A percentile compares a stretch with the other conserved stretches of the same genome.
phyloP scores from a whole-genome alignment of 495 filamentous ascomycete species.

The Lophium mytilinum region DNA sequence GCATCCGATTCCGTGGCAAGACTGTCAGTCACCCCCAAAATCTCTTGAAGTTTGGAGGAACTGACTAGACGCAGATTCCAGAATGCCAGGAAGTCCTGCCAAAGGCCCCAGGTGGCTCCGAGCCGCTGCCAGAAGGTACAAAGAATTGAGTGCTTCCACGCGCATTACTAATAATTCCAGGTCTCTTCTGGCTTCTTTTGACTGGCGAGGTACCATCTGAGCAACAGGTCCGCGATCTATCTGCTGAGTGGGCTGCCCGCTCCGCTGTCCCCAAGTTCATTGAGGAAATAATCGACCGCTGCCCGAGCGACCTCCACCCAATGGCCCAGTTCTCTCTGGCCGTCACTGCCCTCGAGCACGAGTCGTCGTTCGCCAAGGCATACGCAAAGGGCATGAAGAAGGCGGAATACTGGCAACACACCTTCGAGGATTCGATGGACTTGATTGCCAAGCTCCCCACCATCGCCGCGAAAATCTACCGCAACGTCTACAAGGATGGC shows the following conservation, averaged over 20 bases:
- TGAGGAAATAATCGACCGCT: constrained; percentile 98
- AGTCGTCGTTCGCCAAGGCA: constrained; percentile 93
- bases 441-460: constrained; percentile 98
- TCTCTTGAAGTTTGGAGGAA: background rate
- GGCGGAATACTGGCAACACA: constrained; percentile 98
- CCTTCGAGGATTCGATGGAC: constrained; percentile 99
- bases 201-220: constrained; percentile 94
- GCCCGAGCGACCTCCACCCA: constrained; percentile 95
- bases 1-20: constrained; percentile 96
- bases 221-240: constrained; percentile 95
- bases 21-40: constrained; percentile 47
- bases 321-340: constrained; percentile 99
- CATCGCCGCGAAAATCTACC: constrained; percentile 97
- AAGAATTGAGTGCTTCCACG: background rate
- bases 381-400: constrained; percentile 98
- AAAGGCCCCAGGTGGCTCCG: constrained; percentile 88
- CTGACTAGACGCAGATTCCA: constrained; percentile 57
- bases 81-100: constrained; percentile 96
- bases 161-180: constrained; percentile 35
- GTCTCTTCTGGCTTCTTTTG: constrained; percentile 98
- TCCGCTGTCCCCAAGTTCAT: constrained; percentile 93
- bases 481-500: constrained; percentile 98
- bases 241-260: constrained; percentile 96
- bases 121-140: constrained; percentile 88
- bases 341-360: constrained; percentile 95